phyloP scores from a whole-genome alignment of 1,139 yeast species.

The Scheffersomyces cryptocercus region DNA sequence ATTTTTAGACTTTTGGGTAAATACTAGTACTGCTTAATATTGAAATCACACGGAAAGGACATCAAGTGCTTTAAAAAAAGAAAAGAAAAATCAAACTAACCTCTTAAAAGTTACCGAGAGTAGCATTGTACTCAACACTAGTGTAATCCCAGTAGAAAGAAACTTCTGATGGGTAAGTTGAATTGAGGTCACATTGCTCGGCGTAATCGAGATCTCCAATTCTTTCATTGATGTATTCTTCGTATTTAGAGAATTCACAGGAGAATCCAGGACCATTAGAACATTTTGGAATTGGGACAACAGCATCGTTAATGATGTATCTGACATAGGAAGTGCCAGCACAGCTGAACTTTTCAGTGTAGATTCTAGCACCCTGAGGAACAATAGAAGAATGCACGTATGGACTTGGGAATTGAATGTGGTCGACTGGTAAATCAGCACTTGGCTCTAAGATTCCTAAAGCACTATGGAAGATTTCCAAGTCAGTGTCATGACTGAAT shows the following conservation, averaged over 20 bases:
- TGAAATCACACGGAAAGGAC: too few species aligned
- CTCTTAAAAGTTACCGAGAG: not conserved
- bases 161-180: conserved; percentile 9
- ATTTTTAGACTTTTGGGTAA: too few species aligned
- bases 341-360: conserved; percentile 50
- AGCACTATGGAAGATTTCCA: conserved; percentile 50
- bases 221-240: conserved; percentile 31
- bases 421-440: conserved; percentile 27
- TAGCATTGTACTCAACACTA: conserved; percentile 5
- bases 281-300: conserved; percentile 53
- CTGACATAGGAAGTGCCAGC: conserved; percentile 45
- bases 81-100: too few species aligned
- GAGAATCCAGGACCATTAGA: conserved; percentile 59
- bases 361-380: conserved; percentile 58
- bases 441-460: conserved; percentile 48
- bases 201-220: conserved; percentile 26
- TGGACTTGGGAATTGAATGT: conserved; percentile 38
- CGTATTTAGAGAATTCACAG: conserved; percentile 47
- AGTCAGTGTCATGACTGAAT: conserved; percentile 63
- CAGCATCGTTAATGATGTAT: conserved; percentile 56
- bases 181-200: conserved; percentile 28
- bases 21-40: too few species aligned
- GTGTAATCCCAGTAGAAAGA: conserved; percentile 16
- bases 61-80: too few species aligned
- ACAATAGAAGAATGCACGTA: conserved; percentile 49